Conservation (phyloP, 768 basidiomycete genomes). For the Boletus sp. region DNA sequence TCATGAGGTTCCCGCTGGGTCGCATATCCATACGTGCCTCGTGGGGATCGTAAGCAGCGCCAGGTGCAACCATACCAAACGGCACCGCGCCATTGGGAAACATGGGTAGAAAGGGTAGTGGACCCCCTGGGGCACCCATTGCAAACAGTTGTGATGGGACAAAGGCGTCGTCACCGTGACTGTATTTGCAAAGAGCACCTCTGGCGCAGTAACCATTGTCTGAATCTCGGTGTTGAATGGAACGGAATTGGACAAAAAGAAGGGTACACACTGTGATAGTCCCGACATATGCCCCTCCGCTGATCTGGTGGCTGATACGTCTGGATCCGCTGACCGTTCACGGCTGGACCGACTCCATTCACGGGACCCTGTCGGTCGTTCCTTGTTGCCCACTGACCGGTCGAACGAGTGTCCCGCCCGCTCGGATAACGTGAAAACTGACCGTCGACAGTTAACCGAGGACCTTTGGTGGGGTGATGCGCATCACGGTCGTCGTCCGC, state of each 20-base stretch:
- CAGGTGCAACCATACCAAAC: constrained; percentile 46
- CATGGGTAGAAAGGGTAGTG: constrained; percentile 69
- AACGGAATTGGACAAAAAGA: constrained; percentile 1
- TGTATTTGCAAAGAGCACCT: constrained; percentile 86
- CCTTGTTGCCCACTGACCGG: constrained; percentile 41
- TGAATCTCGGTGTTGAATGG: constrained; percentile 31
- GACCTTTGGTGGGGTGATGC: constrained; percentile 64
- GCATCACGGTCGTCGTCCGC: constrained; percentile 61
- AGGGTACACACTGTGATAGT: constrained; percentile 80
- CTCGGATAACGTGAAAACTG: constrained; percentile 62
- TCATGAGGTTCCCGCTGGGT: constrained; percentile 37
- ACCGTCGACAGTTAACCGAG: constrained; percentile 61
- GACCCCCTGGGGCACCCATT: constrained; percentile 41
- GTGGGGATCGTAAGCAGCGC: constrained; percentile 69
- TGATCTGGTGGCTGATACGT: constrained; percentile 71
- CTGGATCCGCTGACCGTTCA: constrained; percentile 49
- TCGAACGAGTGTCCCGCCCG: constrained; percentile 39
- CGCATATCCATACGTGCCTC: constrained; percentile 81
- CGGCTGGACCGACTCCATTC: constrained; percentile 25
- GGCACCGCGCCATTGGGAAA: constrained; percentile 55
- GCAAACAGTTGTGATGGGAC: constrained; percentile 68
- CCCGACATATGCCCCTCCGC: constrained; percentile 77
- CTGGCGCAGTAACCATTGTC: constrained; percentile 91
- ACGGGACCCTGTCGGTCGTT: constrained; percentile 27
- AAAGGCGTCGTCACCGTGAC: constrained; percentile 87